Conservation (phyloP, 129 eudicot genomes). For the Saposhnikovia divaricata region DNA sequence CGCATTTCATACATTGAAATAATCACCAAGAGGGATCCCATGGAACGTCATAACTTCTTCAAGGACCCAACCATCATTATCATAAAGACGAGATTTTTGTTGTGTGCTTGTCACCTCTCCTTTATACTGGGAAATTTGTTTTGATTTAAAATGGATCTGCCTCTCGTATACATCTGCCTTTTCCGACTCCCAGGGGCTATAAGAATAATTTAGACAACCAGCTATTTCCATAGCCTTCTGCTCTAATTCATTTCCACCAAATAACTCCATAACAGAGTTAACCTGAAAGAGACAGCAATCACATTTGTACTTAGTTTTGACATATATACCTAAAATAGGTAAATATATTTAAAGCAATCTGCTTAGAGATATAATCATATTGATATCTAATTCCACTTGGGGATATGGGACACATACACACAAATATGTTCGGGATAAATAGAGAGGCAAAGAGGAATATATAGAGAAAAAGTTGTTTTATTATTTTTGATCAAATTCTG, state of each 20-base stretch:
- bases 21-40: conserved; percentile 92
- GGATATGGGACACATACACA: not conserved
- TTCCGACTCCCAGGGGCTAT: conserved; percentile 82
- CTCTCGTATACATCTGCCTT: conserved; percentile 81
- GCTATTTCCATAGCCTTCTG: conserved; percentile 75
- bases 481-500: not conserved
- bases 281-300: conserved; percentile 36
- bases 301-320: conserved; percentile 1
- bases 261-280: conserved; percentile 78
- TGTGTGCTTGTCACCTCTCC: conserved; percentile 95
- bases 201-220: conserved; percentile 81
- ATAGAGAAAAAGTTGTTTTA: too few species aligned
- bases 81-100: conserved; percentile 66
- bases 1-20: conserved; percentile 57
- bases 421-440: too few species aligned
- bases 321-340: not conserved
- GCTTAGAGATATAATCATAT: not conserved
- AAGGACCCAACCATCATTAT: conserved; percentile 77
- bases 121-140: conserved; percentile 63
- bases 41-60: conserved; percentile 97
- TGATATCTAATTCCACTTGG: not conserved
- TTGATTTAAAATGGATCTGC: conserved; percentile 68
- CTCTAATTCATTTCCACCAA: conserved; percentile 72
- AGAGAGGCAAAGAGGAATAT: too few species aligned
- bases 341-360: not conserved